These are phyloP conservation scores for Aspergillus bombycis DNA, from an alignment of 2,329 filamentous ascomycete genomes.

Conservation along the genomic window DNA sequence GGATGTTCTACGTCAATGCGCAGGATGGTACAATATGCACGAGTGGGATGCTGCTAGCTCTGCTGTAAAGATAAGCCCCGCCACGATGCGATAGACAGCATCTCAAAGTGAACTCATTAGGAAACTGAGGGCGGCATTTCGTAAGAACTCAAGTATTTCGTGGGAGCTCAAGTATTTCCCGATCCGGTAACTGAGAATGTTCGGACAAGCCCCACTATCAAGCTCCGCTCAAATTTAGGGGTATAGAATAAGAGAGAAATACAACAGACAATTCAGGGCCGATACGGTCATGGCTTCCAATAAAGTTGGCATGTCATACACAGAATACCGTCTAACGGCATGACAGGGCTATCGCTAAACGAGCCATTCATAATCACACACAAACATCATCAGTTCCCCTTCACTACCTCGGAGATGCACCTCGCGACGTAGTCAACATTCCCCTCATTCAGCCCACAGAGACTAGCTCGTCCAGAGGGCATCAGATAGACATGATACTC, in stretches of 20 bases:
- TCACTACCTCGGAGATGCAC: not conserved
- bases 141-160: not conserved
- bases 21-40: not conserved
- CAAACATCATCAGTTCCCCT: not conserved
- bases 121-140: not conserved
- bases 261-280: too few species aligned
- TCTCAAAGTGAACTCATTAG: not conserved
- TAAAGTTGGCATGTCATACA: not conserved
- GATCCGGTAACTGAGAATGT: not conserved
- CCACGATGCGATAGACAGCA: not conserved
- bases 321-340: not conserved
- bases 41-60: not conserved
- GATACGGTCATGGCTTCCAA: too few species aligned
- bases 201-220: too few species aligned
- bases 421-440: constrained; percentile 26
- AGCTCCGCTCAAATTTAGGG: too few species aligned
- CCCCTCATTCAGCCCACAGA: constrained; percentile 35
- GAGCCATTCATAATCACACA: not conserved
- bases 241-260: too few species aligned
- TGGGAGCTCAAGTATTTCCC: not conserved
- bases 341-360: not conserved
- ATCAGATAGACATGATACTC: constrained; percentile 43
- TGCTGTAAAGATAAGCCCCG: not conserved
- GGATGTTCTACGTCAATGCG: not conserved
- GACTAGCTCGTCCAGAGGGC: constrained; percentile 35